Conservation (phyloP, 805 yeast species). For the Cyberlindnera maritima region DNA sequence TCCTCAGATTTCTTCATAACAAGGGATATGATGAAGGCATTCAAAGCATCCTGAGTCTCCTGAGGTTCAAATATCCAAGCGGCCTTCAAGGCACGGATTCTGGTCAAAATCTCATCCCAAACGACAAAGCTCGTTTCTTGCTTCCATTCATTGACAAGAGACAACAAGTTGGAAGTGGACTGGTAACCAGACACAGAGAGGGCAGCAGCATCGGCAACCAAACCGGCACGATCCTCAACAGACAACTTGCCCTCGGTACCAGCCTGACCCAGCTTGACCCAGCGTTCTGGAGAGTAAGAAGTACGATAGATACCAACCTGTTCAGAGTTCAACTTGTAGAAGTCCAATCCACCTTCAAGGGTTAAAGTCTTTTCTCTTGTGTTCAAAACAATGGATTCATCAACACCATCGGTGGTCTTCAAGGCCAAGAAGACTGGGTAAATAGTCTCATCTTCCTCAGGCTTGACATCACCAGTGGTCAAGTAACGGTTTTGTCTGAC, state of each 20-base stretch:
- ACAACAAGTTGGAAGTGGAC: slow-evolving; percentile 57
- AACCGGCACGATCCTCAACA: slow-evolving; percentile 75
- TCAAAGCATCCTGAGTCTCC: slow-evolving; percentile 44
- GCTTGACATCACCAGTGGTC: slow-evolving; percentile 72
- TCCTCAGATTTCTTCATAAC: slow-evolving; percentile 50
- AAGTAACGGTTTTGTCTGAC: slow-evolving; percentile 73
- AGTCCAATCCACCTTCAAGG: slow-evolving; percentile 42
- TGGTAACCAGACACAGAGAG: slow-evolving; percentile 70
- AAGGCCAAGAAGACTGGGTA: slow-evolving; percentile 73
- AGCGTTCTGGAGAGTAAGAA: slow-evolving; percentile 64
- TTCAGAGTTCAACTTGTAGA: slow-evolving; percentile 69
- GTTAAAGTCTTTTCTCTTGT: slow-evolving; percentile 45
- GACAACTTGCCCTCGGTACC: slow-evolving; percentile 57
- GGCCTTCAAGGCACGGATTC: slow-evolving; percentile 45
- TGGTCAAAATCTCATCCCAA: slow-evolving; percentile 58
- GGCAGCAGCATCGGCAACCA: slow-evolving; percentile 76
- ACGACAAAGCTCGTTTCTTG: slow-evolving; percentile 61
- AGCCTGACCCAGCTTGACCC: slow-evolving; percentile 63
- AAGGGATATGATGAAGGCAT: slow-evolving; percentile 51
- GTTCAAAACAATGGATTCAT: slow-evolving; percentile 55
- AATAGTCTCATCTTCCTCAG: slow-evolving; percentile 66
- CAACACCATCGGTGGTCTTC: slow-evolving; percentile 56
- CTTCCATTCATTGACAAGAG: slow-evolving; percentile 59
- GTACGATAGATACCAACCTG: slow-evolving; percentile 77
- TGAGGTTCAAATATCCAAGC: slow-evolving; percentile 57